A percentile compares a stretch with the other conserved stretches of the same genome.
Evolutionary conservation across 345 rosid genomes (phyloP).

Genomic region (Acer yangbiense): DNA sequence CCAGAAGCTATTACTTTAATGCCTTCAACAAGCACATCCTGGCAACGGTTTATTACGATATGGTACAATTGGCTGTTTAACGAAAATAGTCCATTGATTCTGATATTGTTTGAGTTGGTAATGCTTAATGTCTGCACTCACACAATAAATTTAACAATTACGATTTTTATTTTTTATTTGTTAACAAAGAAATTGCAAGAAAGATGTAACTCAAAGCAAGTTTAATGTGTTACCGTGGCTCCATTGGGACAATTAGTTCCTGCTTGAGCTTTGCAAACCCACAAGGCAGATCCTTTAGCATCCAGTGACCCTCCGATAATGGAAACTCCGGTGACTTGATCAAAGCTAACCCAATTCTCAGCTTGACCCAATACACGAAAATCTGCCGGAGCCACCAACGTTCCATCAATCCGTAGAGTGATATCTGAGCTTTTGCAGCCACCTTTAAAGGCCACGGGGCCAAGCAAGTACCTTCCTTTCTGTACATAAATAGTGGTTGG

Average conservation of each 20-base stretch:
- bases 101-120: slow-evolving; percentile 22
- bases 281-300: slow-evolving; percentile 57
- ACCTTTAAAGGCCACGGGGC: slow-evolving; percentile 21
- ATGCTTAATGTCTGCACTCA: slow-evolving; percentile 24
- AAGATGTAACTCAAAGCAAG: background rate
- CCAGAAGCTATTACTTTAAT: slow-evolving; percentile 24
- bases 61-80: slow-evolving; percentile 35
- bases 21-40: slow-evolving; percentile 18
- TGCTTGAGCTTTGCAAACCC: slow-evolving; percentile 51
- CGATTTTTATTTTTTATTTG: background rate
- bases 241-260: slow-evolving; percentile 47
- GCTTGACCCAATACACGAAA: slow-evolving; percentile 41
- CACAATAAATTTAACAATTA: background rate
- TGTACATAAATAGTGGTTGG: too few species aligned
- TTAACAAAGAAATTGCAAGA: background rate
- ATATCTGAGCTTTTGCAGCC: slow-evolving; percentile 41
- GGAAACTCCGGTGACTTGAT: slow-evolving; percentile 43
- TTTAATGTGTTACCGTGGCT: slow-evolving; percentile 46
- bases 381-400: slow-evolving; percentile 48
- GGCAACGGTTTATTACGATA: slow-evolving; percentile 24
- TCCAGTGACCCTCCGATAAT: slow-evolving; percentile 55
- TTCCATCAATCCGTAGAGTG: slow-evolving; percentile 49
- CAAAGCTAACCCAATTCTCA: slow-evolving; percentile 51
- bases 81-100: slow-evolving; percentile 21
- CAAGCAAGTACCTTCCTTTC: too few species aligned